These are phyloP conservation scores for Calonectria pauciramosa DNA, from an alignment of 2,329 filamentous ascomycete genomes.

Conservation along the genomic window DNA sequence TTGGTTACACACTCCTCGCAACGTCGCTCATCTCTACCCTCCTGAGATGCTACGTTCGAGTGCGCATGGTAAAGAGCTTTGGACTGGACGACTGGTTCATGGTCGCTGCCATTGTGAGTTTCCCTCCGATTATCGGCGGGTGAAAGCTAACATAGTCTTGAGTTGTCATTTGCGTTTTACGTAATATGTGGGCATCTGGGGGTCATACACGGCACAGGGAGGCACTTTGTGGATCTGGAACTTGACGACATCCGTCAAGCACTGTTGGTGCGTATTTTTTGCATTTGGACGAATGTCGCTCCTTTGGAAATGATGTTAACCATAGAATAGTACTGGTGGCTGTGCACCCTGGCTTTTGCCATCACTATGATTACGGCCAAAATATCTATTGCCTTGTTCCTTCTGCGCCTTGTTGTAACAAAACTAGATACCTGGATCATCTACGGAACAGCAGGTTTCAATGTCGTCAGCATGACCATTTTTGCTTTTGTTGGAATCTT, in stretches of 20 bases:
- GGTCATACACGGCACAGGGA: neutral
- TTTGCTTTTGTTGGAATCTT: neutral
- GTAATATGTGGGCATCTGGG: neutral
- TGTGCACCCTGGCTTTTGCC: neutral
- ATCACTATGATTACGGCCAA: neutral
- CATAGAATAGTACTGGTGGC: neutral
- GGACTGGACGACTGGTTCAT: neutral
- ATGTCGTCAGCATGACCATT: neutral
- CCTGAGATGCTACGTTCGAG: neutral
- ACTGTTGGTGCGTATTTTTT: neutral
- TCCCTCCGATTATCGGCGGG: neutral
- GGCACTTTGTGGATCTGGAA: neutral
- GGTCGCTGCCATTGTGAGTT: neutral
- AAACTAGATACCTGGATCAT: neutral
- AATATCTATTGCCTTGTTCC: neutral
- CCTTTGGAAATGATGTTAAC: neutral
- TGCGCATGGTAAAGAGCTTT: neutral
- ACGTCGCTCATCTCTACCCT: neutral
- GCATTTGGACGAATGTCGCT: neutral
- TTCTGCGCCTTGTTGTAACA: neutral
- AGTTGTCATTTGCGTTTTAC: neutral
- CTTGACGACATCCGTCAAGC: neutral
- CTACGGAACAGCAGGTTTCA: neutral
- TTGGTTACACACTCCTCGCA: neutral
- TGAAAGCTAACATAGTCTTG: neutral